These are phyloP conservation scores for Patellaria atrata DNA, from an alignment of 495 filamentous ascomycete genomes.

Conservation along the genomic window DNA sequence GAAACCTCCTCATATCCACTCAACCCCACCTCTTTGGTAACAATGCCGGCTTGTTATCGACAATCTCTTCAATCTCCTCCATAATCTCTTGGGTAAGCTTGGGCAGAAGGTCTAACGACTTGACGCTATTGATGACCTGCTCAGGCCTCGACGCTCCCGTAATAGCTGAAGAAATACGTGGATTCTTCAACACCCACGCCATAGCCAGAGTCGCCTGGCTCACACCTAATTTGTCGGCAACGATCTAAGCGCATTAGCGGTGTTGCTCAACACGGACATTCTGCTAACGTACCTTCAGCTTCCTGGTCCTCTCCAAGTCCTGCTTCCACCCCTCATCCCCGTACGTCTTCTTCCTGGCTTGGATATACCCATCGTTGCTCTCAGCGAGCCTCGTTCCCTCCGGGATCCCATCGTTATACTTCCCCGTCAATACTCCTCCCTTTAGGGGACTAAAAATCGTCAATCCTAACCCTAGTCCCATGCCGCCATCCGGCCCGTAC, in stretches of 20 bases:
- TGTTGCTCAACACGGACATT: no score
- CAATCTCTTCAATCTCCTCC: slow-evolving; percentile 51
- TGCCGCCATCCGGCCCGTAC: no score
- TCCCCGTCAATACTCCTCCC: slow-evolving; percentile 62
- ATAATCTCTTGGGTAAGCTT: slow-evolving; percentile 53
- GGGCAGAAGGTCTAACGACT: slow-evolving; percentile 44
- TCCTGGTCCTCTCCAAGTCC: slow-evolving; percentile 30
- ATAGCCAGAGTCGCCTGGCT: slow-evolving; percentile 53
- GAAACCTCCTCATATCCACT: no score
- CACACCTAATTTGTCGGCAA: slow-evolving; percentile 54
- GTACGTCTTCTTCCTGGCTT: slow-evolving; percentile 31
- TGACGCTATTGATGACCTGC: slow-evolving; percentile 59
- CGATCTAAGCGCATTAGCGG: slow-evolving; percentile 31
- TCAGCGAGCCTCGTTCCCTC: slow-evolving; percentile 38
- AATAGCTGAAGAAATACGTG: slow-evolving; percentile 59
- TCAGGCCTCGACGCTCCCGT: slow-evolving; percentile 58
- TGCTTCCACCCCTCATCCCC: slow-evolving; percentile 32
- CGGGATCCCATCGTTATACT: slow-evolving; percentile 60
- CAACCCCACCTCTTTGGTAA: slow-evolving; percentile 20
- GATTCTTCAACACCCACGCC: slow-evolving; percentile 70
- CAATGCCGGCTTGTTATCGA: slow-evolving; percentile 47
- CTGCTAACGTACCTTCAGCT: slow-evolving; percentile 6
- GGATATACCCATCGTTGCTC: slow-evolving; percentile 34
- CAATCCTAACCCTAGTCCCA: slow-evolving; percentile 51
- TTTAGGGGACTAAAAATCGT: slow-evolving; percentile 63